Base-by-base conservation (phyloP, 1,139 yeast genomes). In the Lodderomyces parapsilosis region DNA sequence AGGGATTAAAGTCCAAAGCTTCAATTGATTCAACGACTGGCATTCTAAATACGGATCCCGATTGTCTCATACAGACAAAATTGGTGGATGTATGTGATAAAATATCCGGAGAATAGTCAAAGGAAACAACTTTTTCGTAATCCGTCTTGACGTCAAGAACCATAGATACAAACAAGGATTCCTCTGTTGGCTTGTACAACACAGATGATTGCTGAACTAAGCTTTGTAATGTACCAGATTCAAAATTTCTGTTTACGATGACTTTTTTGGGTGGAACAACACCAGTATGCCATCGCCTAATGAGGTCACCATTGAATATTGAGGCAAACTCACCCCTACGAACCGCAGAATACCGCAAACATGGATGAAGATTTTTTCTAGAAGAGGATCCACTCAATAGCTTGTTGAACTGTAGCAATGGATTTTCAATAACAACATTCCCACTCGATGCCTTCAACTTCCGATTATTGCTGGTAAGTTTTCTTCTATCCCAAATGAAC, bases 401-500 rank as follows among this genome's bases (percentile, higher is more conserved):
- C 51, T 86, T 82, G 44, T 78, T 80, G 57, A 89, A 85, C 25
- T 79, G 74, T 34, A 88, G 61, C 9, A 85, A 66, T 0, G 96
- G 95, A 6, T 78, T 74, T 44, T 78, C 83, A 3, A 68, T 58
- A 10, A 67, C 56, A 7, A 66, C 66, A 1, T 60, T 46, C 3
- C 54, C 52, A 31, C 42, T 49, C 35, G 43, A 45, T 25, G 47
- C 18, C 22, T 39, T 42, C 22, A 46, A 44, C 38, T 54, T 60
- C 23, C 52, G 40, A 10, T 17, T 33, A 31, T 49, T 56, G 9
- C 60, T 57, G 0, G 67, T 58, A 40, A 89, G 62, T 50, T 78
- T 82, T 47, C 97, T 74, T 47, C 95, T 74, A 59, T 91, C 98
- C 95, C 96, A 91, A 11, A 90, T 73, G 0, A 93, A 83, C 45